Percentiles rank a stretch among this genome's conserved stretches.
These are phyloP conservation scores for Albifimbria verrucaria DNA, from an alignment of 2,329 filamentous ascomycete species.

Conservation along the genomic window DNA sequence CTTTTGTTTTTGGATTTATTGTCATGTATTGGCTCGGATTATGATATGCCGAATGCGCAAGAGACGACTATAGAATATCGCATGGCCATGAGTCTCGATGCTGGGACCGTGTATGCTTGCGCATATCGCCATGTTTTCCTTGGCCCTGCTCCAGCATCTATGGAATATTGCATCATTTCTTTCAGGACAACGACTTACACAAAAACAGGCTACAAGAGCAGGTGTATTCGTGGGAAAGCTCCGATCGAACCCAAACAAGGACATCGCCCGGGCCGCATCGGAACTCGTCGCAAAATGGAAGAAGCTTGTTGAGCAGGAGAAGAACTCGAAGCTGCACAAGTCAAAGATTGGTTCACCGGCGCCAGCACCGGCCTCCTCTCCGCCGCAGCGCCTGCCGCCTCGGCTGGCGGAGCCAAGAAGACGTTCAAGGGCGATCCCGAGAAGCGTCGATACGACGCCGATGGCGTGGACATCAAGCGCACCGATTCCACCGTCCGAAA, in stretches of 20 bases:
- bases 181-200: too few relatives aligned
- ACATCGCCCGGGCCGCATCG: slow-evolving; percentile 72
- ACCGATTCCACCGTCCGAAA: slow-evolving; percentile 75
- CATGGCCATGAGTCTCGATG: too few relatives aligned
- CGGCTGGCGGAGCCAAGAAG: slow-evolving; percentile 35
- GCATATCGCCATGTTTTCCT: too few relatives aligned
- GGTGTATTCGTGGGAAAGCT: slow-evolving; percentile 86
- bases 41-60: too few relatives aligned
- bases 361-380: slow-evolving; percentile 52
- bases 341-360: slow-evolving; percentile 38
- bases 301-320: slow-evolving; percentile 68
- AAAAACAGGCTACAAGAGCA: slow-evolving; percentile 86
- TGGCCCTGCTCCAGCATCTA: too few relatives aligned
- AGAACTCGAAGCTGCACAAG: slow-evolving; percentile 44
- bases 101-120: too few relatives aligned
- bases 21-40: too few relatives aligned
- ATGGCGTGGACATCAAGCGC: slow-evolving; percentile 73
- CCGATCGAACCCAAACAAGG: slow-evolving; percentile 72
- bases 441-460: slow-evolving; percentile 78
- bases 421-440: slow-evolving; percentile 65
- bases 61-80: too few relatives aligned
- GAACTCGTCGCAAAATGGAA: slow-evolving; percentile 89
- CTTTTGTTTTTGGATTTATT: too few relatives aligned
- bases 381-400: slow-evolving; percentile 39
- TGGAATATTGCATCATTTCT: too few relatives aligned